These are phyloP conservation scores for Coix lacrymajobi DNA, from an alignment of 176 grass and related monocot species.

Conservation along the genomic window DNA sequence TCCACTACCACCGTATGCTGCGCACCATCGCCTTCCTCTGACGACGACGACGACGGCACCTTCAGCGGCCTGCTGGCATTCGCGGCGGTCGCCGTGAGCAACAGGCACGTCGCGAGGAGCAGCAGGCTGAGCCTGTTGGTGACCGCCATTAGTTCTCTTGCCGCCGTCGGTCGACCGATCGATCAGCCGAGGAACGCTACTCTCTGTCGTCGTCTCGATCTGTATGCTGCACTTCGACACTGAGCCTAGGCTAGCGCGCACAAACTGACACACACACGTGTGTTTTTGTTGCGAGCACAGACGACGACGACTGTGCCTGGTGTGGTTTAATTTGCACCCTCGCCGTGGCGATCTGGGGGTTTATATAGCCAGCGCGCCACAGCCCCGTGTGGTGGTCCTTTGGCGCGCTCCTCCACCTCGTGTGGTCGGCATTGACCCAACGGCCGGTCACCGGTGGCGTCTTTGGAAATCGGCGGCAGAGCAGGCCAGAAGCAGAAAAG, in stretches of 20 bases:
- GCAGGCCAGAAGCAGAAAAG: not conserved
- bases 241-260: not conserved
- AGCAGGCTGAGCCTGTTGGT: not conserved
- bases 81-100: not conserved
- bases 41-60: not conserved
- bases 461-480: not conserved
- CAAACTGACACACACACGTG: not conserved
- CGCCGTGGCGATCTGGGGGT: not conserved
- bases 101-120: not conserved
- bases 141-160: not conserved
- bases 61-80: conserved; percentile 10
- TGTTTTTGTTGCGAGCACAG: not conserved
- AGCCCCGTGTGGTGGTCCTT: too few relatives aligned
- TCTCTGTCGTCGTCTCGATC: not conserved
- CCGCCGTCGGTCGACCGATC: not conserved
- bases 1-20: not conserved
- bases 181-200: not conserved
- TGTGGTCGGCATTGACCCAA: not conserved
- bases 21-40: not conserved
- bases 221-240: not conserved
- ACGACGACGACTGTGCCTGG: not conserved
- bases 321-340: not conserved
- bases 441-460: not conserved
- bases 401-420: too few relatives aligned
- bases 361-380: not conserved